phyloP scores from a whole-genome alignment of 176 grass and related monocot species.

The Oropetium thomaeum region DNA sequence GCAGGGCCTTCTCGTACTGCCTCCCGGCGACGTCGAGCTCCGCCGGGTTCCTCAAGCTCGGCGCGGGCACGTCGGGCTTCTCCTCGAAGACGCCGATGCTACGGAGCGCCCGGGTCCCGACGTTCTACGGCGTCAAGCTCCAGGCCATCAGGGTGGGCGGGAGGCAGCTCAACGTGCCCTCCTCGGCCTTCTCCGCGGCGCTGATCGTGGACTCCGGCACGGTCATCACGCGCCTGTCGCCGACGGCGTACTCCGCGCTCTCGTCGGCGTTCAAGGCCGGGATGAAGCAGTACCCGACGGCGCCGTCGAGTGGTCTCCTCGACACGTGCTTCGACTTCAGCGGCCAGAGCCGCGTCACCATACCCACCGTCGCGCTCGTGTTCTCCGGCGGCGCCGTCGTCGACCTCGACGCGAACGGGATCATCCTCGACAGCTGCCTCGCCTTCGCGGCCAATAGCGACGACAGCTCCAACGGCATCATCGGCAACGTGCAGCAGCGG shows the following conservation, averaged over 20 bases:
- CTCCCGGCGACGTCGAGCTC: constrained; percentile 45
- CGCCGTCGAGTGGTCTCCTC: constrained; percentile 12
- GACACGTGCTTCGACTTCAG: constrained; percentile 68
- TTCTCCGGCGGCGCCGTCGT: constrained; percentile 35
- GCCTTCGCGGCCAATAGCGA: constrained; percentile 54
- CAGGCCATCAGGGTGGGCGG: constrained; percentile 51
- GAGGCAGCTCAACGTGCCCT: constrained; percentile 7
- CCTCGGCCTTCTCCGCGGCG: constrained; percentile 42
- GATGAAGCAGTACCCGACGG: constrained; percentile 43
- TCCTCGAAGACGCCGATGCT: constrained; percentile 39
- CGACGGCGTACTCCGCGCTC: constrained; percentile 61
- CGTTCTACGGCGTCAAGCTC: constrained; percentile 61
- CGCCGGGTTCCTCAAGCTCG: constrained; percentile 62
- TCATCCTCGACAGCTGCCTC: constrained; percentile 61
- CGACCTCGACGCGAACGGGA: constrained; percentile 47
- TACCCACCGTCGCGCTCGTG: constrained; percentile 45
- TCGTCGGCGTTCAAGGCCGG: constrained; percentile 45
- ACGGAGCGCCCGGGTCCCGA: constrained; percentile 28
- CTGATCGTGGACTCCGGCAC: constrained; percentile 78
- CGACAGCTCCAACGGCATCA: constrained; percentile 36
- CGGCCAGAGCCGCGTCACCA: constrained; percentile 4
- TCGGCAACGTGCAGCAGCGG: constrained; percentile 90
- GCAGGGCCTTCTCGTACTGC: constrained; percentile 68
- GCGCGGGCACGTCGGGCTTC: constrained; percentile 22
- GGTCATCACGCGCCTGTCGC: constrained; percentile 59